Percentiles rank a stretch among this genome's conserved stretches.
phyloP scores from a whole-genome alignment of 2,329 filamentous ascomycete genomes.

The Westerdykella aurantiaca region DNA sequence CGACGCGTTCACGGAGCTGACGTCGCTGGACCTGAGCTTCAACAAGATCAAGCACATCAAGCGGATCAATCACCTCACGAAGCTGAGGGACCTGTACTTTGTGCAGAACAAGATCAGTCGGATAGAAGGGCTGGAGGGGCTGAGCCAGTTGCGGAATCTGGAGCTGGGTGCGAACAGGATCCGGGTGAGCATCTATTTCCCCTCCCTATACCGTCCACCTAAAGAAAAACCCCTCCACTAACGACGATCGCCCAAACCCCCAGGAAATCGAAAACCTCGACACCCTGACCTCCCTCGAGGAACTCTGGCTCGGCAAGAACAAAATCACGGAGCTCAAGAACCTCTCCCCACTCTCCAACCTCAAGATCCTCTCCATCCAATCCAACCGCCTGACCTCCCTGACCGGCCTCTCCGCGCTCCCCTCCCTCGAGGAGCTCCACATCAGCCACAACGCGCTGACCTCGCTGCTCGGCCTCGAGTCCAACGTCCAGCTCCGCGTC shows the following conservation, averaged over 20 bases:
- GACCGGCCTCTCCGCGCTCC: constrained; percentile 65
- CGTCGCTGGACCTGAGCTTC: constrained; percentile 83
- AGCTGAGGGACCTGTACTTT: constrained; percentile 80
- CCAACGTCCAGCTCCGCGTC: constrained; percentile 54
- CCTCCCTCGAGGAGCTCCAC: constrained; percentile 84
- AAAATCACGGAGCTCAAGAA: constrained; percentile 81
- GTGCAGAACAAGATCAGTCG: constrained; percentile 89
- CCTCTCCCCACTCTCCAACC: constrained; percentile 58
- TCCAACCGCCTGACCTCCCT: constrained; percentile 85
- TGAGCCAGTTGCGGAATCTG: constrained; percentile 71
- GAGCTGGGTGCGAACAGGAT: constrained; percentile 92
- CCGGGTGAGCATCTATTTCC: constrained; percentile 38
- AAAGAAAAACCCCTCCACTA: background rate
- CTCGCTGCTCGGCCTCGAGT: constrained; percentile 62
- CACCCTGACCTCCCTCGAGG: constrained; percentile 67
- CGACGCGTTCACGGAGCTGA: constrained; percentile 69
- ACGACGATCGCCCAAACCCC: background rate
- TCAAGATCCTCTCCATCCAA: constrained; percentile 88
- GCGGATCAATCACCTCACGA: constrained; percentile 68
- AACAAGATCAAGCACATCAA: constrained; percentile 99
- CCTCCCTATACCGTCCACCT: background rate
- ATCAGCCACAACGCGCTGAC: constrained; percentile 90
- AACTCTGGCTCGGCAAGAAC: constrained; percentile 94
- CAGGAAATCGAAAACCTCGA: constrained; percentile 79
- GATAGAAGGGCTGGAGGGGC: constrained; percentile 76